Base-by-base conservation (phyloP, 2,329 filamentous ascomycete genomes). In the Volutella citrinella region DNA sequence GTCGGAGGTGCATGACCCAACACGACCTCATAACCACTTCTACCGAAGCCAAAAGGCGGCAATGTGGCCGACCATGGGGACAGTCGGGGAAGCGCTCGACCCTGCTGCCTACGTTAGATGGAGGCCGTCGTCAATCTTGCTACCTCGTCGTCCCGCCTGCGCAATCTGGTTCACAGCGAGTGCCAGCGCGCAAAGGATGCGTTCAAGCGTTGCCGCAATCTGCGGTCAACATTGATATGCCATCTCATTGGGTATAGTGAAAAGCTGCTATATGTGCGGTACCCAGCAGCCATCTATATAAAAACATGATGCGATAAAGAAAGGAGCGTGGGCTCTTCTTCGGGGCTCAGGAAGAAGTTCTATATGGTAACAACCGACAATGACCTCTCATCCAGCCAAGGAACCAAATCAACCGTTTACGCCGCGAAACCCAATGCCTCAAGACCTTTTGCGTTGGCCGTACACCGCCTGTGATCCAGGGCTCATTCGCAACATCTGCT, bases 291-390 rank as follows among this genome's bases (percentile, higher is more conserved):
- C n/a, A n/a, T n/a, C n/a, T n/a, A n/a, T n/a, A n/a, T n/a, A n/a
- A n/a, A n/a, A n/a, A n/a, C n/a, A n/a, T n/a, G n/a, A 33, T 34
- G n/a, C 19, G 25, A 29, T 36, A 32, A 31, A 38, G 43, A 37
- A 46, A 47, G 25, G 43, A 48, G 45, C 37, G 45, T 39, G 27
- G 30, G 43, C 46, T 57, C 57, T 58, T 60, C 56, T 39, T 48
- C 43, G 53, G 45, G 53, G n/a, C n/a, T n/a, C n/a, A 60, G 59
- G 56, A 58, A 54, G 41, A 52, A 56, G 42, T n/a, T n/a, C n/a
- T n/a, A n/a, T n/a, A n/a, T n/a, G n/a, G n/a, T n/a, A n/a, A n/a
- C n/a, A n/a, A n/a, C n/a, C n/a, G n/a, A n/a, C n/a, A n/a, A n/a
- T n/a, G n/a, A n/a, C n/a, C n/a, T n/a, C n/a, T n/a, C 34, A 34